phyloP scores from a whole-genome alignment of 257 asterid species.

The Cordia subcordata region DNA sequence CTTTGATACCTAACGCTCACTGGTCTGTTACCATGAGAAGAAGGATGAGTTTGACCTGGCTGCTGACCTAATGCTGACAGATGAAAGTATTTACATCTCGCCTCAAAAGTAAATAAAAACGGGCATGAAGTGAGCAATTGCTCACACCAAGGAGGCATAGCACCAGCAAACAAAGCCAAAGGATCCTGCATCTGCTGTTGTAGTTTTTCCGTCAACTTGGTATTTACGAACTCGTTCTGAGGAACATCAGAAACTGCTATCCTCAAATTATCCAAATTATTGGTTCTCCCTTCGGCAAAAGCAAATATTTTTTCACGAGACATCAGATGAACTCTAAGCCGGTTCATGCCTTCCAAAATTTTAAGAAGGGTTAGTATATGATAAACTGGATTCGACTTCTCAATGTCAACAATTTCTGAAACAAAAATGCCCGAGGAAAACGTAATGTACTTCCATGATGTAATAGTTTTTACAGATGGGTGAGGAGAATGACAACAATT shows the following conservation, averaged over 20 bases:
- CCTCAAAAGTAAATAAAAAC: conserved; percentile 77
- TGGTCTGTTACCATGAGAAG: conserved; percentile 33
- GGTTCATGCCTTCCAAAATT: conserved; percentile 71
- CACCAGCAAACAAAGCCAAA: conserved; percentile 60
- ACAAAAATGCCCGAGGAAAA: conserved; percentile 36
- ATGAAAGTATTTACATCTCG: conserved; percentile 73
- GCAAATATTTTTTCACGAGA: conserved; percentile 43
- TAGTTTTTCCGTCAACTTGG: conserved; percentile 78
- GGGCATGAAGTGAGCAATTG: conserved; percentile 73
- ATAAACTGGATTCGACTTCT: conserved; percentile 50
- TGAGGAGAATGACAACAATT: conserved; percentile 31
- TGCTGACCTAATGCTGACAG: conserved; percentile 54
- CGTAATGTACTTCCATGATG: conserved; percentile 30
- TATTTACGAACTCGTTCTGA: conserved; percentile 67
- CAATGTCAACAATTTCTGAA: conserved; percentile 34
- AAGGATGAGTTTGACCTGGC: conserved; percentile 33
- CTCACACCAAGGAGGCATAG: conserved; percentile 88
- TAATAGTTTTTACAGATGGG: conserved; percentile 21
- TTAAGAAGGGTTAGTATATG: conserved; percentile 68
- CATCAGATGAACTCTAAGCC: conserved; percentile 57
- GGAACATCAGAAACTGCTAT: conserved; percentile 34
- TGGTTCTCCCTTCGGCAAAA: conserved; percentile 52
- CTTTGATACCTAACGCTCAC: conserved; percentile 47
- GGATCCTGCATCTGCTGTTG: conserved; percentile 91
- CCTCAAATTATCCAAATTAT: conserved; percentile 38